Evolutionary conservation across 78 protist genomes (phyloP).

Genomic region (Monosiga brevicollis): DNA sequence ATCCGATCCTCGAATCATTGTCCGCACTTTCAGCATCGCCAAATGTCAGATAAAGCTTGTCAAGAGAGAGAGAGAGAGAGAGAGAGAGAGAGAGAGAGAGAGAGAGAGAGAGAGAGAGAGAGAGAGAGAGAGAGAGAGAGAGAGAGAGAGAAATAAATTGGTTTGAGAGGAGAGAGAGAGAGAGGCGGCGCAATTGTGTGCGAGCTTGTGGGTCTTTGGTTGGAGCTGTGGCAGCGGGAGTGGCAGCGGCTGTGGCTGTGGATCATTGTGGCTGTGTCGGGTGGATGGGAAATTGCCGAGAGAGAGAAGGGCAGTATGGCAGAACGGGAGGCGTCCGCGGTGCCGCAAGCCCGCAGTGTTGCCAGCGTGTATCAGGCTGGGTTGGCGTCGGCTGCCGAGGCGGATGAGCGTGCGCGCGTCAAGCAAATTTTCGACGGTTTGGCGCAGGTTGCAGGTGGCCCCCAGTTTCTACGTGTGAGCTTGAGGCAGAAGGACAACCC

Average conservation of each 20-base stretch:
- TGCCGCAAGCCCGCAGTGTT: too few relatives aligned
- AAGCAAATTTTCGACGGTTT: background rate
- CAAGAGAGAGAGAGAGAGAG: background rate
- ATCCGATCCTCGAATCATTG: background rate
- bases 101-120: background rate
- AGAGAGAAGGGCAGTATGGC: too few relatives aligned
- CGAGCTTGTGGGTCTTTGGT: background rate
- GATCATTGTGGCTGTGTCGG: too few relatives aligned
- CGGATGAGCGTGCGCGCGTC: background rate
- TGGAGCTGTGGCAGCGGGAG: too few relatives aligned
- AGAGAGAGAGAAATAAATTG: background rate
- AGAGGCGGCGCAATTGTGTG: background rate
- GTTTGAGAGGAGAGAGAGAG: background rate
- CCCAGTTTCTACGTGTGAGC: background rate
- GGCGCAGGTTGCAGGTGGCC: background rate
- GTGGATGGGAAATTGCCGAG: too few relatives aligned
- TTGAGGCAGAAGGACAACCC: conserved; percentile 7
- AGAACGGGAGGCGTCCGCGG: too few relatives aligned
- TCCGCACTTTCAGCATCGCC: background rate
- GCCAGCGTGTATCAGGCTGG: too few relatives aligned
- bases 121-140: background rate
- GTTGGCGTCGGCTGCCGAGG: background rate
- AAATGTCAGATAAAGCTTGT: background rate
- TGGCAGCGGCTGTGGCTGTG: too few relatives aligned
- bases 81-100: background rate